phyloP scores from a whole-genome alignment of 768 basidiomycete species.

The Suillus spraguei region DNA sequence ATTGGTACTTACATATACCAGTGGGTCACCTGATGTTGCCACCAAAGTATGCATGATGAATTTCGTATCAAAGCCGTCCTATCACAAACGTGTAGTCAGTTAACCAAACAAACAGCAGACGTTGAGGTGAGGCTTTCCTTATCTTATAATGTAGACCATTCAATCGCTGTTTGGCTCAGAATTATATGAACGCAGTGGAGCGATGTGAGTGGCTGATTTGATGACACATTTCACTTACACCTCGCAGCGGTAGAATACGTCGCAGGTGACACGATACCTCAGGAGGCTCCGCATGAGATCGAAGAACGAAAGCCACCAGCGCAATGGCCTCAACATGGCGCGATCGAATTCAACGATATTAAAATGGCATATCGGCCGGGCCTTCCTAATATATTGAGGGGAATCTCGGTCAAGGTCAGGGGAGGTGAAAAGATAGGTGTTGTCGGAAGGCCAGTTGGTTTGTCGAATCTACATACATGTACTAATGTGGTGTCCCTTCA shows the following conservation, averaged over 20 bases:
- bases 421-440: constrained; percentile 80
- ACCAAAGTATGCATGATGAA: constrained; percentile 1
- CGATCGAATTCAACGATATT: constrained; percentile 62
- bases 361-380: constrained; percentile 68
- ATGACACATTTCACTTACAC: neutral
- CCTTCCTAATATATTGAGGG: constrained; percentile 71
- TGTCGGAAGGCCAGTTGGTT: constrained; percentile 50
- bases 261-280: constrained; percentile 47
- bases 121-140: constrained; percentile 49
- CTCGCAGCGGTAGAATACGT: constrained; percentile 56
- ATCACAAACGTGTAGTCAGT: constrained; percentile 52
- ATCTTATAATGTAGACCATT: neutral
- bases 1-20: constrained; percentile 68
- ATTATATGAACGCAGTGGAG: constrained; percentile 69
- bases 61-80: constrained; percentile 41
- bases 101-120: constrained; percentile 63
- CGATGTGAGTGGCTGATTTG: constrained; percentile 37
- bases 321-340: constrained; percentile 65
- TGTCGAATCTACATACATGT: neutral
- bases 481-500: neutral
- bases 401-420: constrained; percentile 57
- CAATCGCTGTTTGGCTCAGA: constrained; percentile 34
- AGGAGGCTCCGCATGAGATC: constrained; percentile 69
- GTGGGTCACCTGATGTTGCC: constrained; percentile 30
- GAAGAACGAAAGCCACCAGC: constrained; percentile 52